These are phyloP conservation scores for Quercus agrifolia DNA, from an alignment of 306 rosid species.

Conservation along the genomic window DNA sequence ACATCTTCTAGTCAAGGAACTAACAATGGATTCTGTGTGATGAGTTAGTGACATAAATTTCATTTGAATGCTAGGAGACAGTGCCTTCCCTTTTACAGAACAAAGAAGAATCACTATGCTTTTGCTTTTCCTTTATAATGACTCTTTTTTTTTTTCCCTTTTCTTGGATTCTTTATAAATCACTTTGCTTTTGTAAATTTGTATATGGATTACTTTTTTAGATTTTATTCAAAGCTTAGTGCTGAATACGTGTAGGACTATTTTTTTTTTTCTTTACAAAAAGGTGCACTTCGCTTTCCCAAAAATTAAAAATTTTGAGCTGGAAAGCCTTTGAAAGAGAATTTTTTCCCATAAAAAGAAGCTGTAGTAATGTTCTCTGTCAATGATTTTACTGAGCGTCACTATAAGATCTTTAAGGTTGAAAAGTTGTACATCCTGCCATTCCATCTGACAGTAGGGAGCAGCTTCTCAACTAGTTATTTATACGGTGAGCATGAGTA, in stretches of 20 bases:
- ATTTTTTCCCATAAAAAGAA: not conserved
- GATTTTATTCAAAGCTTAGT: constrained; percentile 30
- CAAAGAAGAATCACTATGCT: constrained; percentile 34
- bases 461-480: constrained; percentile 21
- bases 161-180: constrained; percentile 62
- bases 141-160: constrained; percentile 37
- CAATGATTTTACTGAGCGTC: not conserved
- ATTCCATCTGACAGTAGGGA: constrained; percentile 28
- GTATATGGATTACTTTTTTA: constrained; percentile 14
- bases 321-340: constrained; percentile 28
- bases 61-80: constrained; percentile 29
- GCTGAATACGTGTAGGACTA: constrained; percentile 20
- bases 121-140: constrained; percentile 56
- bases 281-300: constrained; percentile 35
- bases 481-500: constrained; percentile 32
- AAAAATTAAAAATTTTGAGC: constrained; percentile 30
- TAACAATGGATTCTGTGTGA: not conserved
- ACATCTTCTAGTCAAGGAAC: not conserved
- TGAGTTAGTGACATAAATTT: not conserved
- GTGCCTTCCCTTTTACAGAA: constrained; percentile 35
- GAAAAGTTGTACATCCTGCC: constrained; percentile 30
- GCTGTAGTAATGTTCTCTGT: not conserved
- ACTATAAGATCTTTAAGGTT: constrained; percentile 23
- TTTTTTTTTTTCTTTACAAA: constrained; percentile 28
- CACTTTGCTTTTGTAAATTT: constrained; percentile 30